Evolutionary conservation across 306 rosid genomes (phyloP).

Genomic region (Cucumis cinereus): DNA sequence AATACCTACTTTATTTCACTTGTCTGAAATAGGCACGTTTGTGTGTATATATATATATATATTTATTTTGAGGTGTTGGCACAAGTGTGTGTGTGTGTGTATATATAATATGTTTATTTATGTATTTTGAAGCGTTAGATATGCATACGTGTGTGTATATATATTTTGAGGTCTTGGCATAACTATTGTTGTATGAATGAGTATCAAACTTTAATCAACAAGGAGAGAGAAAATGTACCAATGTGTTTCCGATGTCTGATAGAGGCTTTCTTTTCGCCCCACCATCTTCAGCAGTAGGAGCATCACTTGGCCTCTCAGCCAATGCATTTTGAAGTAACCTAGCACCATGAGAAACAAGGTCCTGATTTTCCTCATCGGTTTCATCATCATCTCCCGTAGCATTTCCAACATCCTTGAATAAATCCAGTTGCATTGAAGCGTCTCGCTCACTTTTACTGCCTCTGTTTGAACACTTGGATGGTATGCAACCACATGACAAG

Average conservation of each 20-base stretch:
- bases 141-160: too few relatives aligned
- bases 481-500: constrained; percentile 43
- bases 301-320: constrained; percentile 27
- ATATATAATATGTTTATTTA: too few relatives aligned
- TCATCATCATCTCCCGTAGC: constrained; percentile 29
- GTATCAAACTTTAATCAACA: not conserved
- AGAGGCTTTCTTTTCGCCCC: constrained; percentile 45
- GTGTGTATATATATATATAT: too few relatives aligned
- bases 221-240: constrained; percentile 28
- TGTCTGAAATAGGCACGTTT: too few relatives aligned
- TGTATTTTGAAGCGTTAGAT: too few relatives aligned
- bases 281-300: constrained; percentile 26
- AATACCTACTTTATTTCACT: too few relatives aligned
- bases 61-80: too few relatives aligned
- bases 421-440: constrained; percentile 11
- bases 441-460: constrained; percentile 15
- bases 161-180: not conserved
- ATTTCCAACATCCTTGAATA: constrained; percentile 16
- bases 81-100: too few relatives aligned
- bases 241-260: constrained; percentile 67
- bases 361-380: constrained; percentile 23
- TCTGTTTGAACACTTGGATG: constrained; percentile 50
- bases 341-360: constrained; percentile 70
- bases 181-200: not conserved
- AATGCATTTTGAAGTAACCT: constrained; percentile 63